Evolutionary conservation across 768 basidiomycete species (phyloP), one percentile per base, ranked within the genome.

Genomic region (Rossbeevera mucosa): DNA sequence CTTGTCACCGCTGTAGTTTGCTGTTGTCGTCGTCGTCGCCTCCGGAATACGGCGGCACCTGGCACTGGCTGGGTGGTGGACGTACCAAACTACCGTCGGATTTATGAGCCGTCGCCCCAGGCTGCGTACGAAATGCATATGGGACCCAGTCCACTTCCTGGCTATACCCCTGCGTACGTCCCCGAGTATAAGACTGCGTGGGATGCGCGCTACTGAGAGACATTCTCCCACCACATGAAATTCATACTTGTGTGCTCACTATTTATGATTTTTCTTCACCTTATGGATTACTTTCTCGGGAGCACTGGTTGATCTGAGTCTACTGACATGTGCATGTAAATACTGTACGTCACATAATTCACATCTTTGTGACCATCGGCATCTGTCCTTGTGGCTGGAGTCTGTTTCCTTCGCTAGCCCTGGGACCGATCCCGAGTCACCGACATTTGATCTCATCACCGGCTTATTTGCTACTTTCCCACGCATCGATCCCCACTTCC

Each of bases 81-180:
- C 31, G 20, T 31, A 20, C 52, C 44, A 12, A 58, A n/a, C 25
- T 69, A 69, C 52, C 60, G 26, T 5, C 59, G 51, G 6, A 57
- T 69, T 40, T 7, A 69, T 14, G 59, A 61, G 1, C 65, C 67
- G 22, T 60, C 66, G 3, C 66, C 66, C 2, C 63, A 67, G 41
- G 63, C 57, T 38, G 65, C 67, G 9, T 54, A 60, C 30, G 65
- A 67, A 5, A 61, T 69, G 30, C 59, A 61, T 24, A 61, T 67
- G 64, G 43, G 38, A 40, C 43, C 55, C 46, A 41, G 46, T 2
- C 44, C 48, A 24, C 25, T 46, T 16, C 57, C 55, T 26, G 52
- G 52, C 11, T 56, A 68, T 38, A 48, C 33, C 33, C 51, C 59
- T 20, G 25, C 22, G 21, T 45, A 55, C n/a, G 53, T n/a, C 2